Base-by-base conservation (phyloP, 2,329 filamentous ascomycete genomes). In the Leptodontidium sp. region DNA sequence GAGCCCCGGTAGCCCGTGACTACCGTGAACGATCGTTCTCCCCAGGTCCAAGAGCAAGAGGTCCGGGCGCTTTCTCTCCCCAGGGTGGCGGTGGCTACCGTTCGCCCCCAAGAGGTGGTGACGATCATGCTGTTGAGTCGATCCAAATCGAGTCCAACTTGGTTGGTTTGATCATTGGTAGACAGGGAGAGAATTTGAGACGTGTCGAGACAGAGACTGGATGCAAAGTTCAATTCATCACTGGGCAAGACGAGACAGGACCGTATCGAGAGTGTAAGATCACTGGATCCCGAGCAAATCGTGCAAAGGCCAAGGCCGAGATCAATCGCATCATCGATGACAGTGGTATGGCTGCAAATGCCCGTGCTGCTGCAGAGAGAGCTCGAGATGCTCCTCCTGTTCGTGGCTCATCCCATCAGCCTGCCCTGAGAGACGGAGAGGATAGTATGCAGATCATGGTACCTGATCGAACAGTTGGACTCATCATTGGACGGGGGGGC, bases 371-470 rank as follows among this genome's bases (percentile, higher is more conserved):
- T 49, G 77, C 80, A 43, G 78, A 77, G 61, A 76, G 79, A 70
- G 79, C 74, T 58, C 74, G 77, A 69, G 78, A 79, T 57, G 72
- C 77, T 55, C 72, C 76, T 40, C 70, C 74, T 49, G 72, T 64
- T 21, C 75, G 77, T 59, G 75, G 71, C 35, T 72, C 74, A 61
- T 77, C 78, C 11, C 77, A 79, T 49, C 78, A 79, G 69, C 82
- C 85, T 63, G 85, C 87, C 53, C 83, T 92, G 68, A 88, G 91
- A 70, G 92, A 95, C 69, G 92, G 91, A 69, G 94, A 97, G 79
- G 92, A 95, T 75, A 93, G 90, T 77, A 90, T 94, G 78, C 93
- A 97, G 80, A 97, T 97, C 76, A 96, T 97, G 92, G 94, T 97
- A 21, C 94, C 94, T 58, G 94, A 97, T 81, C 91, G 93, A 76